These are phyloP conservation scores for Candida sojae DNA, from an alignment of 1,139 yeast species.

Conservation along the genomic window DNA sequence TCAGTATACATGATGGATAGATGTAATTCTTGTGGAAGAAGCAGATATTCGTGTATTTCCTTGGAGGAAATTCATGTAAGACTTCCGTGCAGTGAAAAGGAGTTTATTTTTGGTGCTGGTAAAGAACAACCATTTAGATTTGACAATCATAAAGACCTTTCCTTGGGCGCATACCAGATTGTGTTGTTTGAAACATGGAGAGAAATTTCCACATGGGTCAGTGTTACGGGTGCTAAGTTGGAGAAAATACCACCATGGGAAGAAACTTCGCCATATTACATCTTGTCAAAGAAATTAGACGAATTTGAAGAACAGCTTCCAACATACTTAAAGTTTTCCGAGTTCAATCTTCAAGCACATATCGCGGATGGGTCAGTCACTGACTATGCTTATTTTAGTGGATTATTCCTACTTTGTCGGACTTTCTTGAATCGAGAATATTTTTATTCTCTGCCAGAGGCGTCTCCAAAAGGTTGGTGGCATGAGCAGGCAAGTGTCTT, in stretches of 20 bases:
- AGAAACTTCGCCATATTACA: conserved; percentile 23
- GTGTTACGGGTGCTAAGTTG: conserved; percentile 28
- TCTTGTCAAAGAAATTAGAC: conserved; percentile 22
- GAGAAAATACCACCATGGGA: conserved; percentile 32
- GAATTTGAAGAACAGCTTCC: conserved; percentile 24
- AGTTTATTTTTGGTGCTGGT: conserved; percentile 24
- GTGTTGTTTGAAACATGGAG: conserved; percentile 35
- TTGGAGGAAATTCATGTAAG: conserved; percentile 24
- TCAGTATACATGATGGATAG: conserved; percentile 45
- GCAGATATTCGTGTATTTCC: conserved; percentile 31
- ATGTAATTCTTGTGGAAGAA: conserved; percentile 39
- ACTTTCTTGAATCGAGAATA: conserved; percentile 37
- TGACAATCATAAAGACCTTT: conserved; percentile 11
- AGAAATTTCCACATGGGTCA: conserved; percentile 35
- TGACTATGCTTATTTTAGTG: conserved; percentile 38
- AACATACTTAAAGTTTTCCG: conserved; percentile 21
- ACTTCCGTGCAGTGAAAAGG: conserved; percentile 26
- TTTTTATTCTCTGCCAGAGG: conserved; percentile 31
- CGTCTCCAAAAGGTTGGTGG: conserved; percentile 35
- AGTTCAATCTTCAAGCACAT: conserved; percentile 31
- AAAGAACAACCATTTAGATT: conserved; percentile 16
- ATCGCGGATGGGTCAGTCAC: conserved; percentile 34
- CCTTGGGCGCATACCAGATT: conserved; percentile 27
- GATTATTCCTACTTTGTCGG: conserved; percentile 31
- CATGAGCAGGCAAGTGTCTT: conserved; percentile 21